Evolutionary conservation across 2,329 filamentous ascomycete genomes (phyloP).

Genomic region (Aspergillus niger): DNA sequence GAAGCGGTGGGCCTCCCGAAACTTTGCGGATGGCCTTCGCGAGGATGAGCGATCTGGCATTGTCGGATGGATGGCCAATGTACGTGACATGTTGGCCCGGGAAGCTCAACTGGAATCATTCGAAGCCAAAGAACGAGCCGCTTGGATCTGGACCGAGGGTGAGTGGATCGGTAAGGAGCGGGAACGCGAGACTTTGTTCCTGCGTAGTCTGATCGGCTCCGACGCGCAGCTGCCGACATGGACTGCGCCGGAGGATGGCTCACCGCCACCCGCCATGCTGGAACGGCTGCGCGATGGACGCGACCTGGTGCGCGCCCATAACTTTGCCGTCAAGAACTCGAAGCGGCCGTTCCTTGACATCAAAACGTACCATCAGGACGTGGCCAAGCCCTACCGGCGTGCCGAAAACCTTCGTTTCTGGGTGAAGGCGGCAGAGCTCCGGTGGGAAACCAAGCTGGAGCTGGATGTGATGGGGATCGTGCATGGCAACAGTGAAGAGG

Average conservation of each 20-base stretch:
- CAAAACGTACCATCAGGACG: conserved; percentile 85
- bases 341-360: conserved; percentile 86
- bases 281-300: conserved; percentile 74
- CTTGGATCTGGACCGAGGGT: conserved; percentile 77
- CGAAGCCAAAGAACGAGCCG: conserved; percentile 70
- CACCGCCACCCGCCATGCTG: conserved; percentile 67
- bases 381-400: conserved; percentile 88
- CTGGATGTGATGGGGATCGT: conserved; percentile 87
- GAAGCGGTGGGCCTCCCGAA: conserved; percentile 85
- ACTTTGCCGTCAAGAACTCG: conserved; percentile 81
- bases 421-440: conserved; percentile 91
- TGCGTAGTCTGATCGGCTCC: conserved; percentile 68
- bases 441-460: conserved; percentile 83
- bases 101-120: conserved; percentile 77
- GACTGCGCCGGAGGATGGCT: conserved; percentile 57
- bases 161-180: conserved; percentile 76
- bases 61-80: conserved; percentile 74
- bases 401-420: conserved; percentile 95
- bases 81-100: conserved; percentile 72
- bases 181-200: conserved; percentile 78
- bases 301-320: conserved; percentile 83
- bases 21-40: conserved; percentile 80
- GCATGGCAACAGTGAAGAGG: conserved; percentile 64
- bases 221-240: conserved; percentile 67
- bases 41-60: conserved; percentile 77